Evolutionary conservation across 139 green algal species (phyloP), one percentile per base, ranked within the genome.

Genomic region (Chlamydomonas sp.): DNA sequence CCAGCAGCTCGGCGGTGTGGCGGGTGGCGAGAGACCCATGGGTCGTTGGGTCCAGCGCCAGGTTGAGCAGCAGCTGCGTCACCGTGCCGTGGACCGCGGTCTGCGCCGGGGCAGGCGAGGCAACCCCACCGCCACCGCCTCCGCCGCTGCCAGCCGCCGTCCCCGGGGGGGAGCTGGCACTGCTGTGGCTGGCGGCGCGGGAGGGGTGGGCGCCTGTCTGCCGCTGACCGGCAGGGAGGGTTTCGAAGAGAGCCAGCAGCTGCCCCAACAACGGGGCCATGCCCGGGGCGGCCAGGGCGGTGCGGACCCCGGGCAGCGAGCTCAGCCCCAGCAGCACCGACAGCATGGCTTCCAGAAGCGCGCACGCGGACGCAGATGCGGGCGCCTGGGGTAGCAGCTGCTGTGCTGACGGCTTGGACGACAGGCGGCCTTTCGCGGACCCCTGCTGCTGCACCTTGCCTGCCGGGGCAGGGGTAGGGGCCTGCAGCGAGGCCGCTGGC

Each of bases 21-120:
- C 14, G n/a, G 12, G 72, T 62, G 31, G 63, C n/a, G 73, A 87
- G 83, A n/a, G 15, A 72, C 10, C 31, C 2, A n/a, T 80, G 72
- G 73, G 73, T 75, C 6, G 18, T 20, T n/a, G 83, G 72, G 83
- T 87, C 83, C 72, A 87, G 83, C 31, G 83, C 83, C n/a, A 87
- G 83, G 62, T 87, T 87, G 4, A 87, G 73, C 60, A 87, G 83
- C 61, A 79, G 58, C 74, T 87, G 73, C 49, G 80, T 31, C n/a
- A 87, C 62, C 71, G 71, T 2, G 5, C 18, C 61, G 31, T 71
- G n/a, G 5, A 80, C 77, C 7, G 6, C 59, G 16, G 1, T 49
- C 31, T 49, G 31, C 31, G 31, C 31, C 31, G 31, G 31, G 31
- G 31, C n/a, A n/a, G n/a, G n/a, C n/a, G n/a, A n/a, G n/a, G n/a